phyloP scores from a whole-genome alignment of 78 protist species.

The Cavenderia fasciculata region DNA sequence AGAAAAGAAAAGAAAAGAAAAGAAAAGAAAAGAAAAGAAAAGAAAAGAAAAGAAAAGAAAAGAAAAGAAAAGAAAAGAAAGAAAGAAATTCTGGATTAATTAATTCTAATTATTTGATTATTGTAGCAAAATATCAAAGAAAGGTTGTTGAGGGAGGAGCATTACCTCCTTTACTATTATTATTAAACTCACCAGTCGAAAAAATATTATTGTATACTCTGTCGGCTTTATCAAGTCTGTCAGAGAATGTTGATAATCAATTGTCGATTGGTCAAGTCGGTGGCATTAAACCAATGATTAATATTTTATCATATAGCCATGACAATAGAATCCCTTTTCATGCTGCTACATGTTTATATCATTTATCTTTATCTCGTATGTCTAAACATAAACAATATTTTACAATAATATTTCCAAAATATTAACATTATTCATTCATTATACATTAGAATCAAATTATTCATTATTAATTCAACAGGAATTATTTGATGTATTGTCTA shows the following conservation, averaged over 20 bases:
- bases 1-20: too few relatives aligned
- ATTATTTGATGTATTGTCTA: conserved; percentile 30
- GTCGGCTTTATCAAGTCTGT: background rate
- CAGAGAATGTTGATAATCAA: conserved; percentile 54
- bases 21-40: too few relatives aligned
- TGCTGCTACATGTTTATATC: conserved; percentile 32
- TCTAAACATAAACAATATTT: background rate
- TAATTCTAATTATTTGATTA: background rate
- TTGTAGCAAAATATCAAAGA: conserved; percentile 54
- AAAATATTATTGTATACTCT: conserved; percentile 23
- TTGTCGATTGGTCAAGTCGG: conserved; percentile 48
- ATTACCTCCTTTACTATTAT: conserved; percentile 45
- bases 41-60: too few relatives aligned
- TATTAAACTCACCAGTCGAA: conserved; percentile 27
- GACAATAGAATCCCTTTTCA: conserved; percentile 3
- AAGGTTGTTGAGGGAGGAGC: conserved; percentile 66
- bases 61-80: too few relatives aligned
- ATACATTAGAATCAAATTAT: conserved; percentile 3
- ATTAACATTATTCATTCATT: background rate
- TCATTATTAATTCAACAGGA: conserved; percentile 40
- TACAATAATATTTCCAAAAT: too few relatives aligned
- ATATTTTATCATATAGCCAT: conserved; percentile 18
- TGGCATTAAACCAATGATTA: conserved; percentile 45
- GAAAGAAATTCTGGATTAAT: too few relatives aligned
- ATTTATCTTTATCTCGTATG: conserved; percentile 43